Base-by-base conservation (phyloP, 805 yeast species). In the Yarrowia sp. region DNA sequence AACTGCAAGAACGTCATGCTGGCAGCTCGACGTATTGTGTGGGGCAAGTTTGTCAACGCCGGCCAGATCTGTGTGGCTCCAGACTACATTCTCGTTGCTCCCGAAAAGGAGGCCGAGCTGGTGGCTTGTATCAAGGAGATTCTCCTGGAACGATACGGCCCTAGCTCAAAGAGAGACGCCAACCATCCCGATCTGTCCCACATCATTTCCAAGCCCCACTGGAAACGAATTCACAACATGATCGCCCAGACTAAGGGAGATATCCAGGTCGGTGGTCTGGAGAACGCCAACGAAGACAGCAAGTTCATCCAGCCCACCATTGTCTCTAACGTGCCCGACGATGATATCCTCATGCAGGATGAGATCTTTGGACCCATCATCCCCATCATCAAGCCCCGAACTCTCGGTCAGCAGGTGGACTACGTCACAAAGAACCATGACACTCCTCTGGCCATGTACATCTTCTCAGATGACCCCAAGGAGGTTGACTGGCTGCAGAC, bases 31-130 rank as follows among this genome's bases (percentile, higher is more conserved):
- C 84, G 97, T 77, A 79, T 91, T n/a, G 83, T 84, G 1, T 91
- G 95, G 90, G 94, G 93, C n/a, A 86, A 89, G 72, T 89, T 88
- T 75, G 79, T 85, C 42, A 94, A 92, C 76, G 85, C 89, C n/a
- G 98, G 98, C 16, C 98, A 93, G 79, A 87, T 95, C 1, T 93
- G 98, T 80, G 90, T 91, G 49, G 90, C 97, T 9, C 89, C 93
- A 8, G 98, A 94, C 79, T 93, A 92, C 75, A 79, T 89, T 5
- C 74, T 91, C 50, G 89, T 87, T 14, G 91, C 89, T 69, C 85
- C 82, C 69, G 77, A 82, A 2, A 77, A 87, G 35, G 86, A 87
- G 73, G 85, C 81, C 38, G 79, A 84, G 71, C 84, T 90, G 59
- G 78, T 86, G 5, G 72, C 73, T 0, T 80, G 78, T 5, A 75